These are phyloP conservation scores for Melastoma malabathricum DNA, from an alignment of 345 rosid species.

Conservation along the genomic window DNA sequence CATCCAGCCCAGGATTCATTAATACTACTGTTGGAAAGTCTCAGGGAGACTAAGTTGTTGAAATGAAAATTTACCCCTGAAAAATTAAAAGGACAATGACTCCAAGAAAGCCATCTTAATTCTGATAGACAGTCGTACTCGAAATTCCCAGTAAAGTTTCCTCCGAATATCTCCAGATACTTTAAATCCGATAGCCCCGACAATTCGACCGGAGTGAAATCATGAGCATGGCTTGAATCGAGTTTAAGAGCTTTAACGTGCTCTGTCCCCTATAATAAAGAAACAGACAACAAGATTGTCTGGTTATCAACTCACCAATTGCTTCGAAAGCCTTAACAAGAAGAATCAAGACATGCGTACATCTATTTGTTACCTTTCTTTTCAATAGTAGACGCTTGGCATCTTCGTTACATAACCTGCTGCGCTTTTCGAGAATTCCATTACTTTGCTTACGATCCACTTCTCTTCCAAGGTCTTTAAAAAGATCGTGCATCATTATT, in stretches of 20 bases:
- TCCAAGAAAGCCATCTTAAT: constrained; percentile 3
- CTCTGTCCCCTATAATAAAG: neutral
- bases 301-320: neutral
- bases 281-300: neutral
- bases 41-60: neutral
- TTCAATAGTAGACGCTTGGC: neutral
- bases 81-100: neutral
- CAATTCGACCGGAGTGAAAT: neutral
- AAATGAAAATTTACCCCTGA: neutral
- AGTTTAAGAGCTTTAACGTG: neutral
- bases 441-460: neutral
- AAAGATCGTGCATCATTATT: constrained; percentile 3
- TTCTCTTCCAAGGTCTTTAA: constrained; percentile 7
- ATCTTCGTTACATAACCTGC: neutral
- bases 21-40: neutral
- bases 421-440: neutral
- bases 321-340: too few species aligned
- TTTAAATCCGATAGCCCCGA: neutral
- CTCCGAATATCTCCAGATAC: neutral
- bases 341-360: too few species aligned
- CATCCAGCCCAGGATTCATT: constrained; percentile 2
- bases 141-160: neutral
- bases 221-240: neutral
- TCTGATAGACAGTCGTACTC: neutral
- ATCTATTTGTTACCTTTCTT: too few species aligned